Percentiles rank a stretch among this genome's conserved stretches.
These are phyloP conservation scores for Nepenthes mirabilis DNA, from an alignment of 148 eudicot genomes.

Conservation along the genomic window DNA sequence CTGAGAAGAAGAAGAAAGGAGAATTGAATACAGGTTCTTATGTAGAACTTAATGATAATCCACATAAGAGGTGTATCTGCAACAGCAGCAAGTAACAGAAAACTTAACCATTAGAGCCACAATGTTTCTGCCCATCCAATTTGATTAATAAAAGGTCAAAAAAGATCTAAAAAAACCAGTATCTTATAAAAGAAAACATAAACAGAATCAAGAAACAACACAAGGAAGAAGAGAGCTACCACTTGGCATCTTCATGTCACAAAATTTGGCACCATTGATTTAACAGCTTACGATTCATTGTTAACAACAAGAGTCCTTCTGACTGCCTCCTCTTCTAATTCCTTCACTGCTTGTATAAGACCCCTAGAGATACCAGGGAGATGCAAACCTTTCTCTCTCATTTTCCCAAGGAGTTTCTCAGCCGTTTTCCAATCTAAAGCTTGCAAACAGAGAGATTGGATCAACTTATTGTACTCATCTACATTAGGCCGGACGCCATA, in stretches of 20 bases:
- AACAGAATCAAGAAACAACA: too few species aligned
- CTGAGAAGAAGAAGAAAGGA: too few species aligned
- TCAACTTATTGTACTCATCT: conserved; percentile 75
- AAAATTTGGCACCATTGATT: not conserved
- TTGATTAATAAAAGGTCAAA: too few species aligned
- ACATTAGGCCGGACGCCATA: conserved; percentile 56
- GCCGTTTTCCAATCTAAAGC: conserved; percentile 83
- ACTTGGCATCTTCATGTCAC: not conserved
- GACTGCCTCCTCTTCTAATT: conserved; percentile 47
- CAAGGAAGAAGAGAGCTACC: not conserved
- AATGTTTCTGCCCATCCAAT: too few species aligned
- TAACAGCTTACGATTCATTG: conserved; percentile 20
- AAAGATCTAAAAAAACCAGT: too few species aligned
- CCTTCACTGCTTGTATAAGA: conserved; percentile 66
- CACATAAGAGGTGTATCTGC: too few species aligned
- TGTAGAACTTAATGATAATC: too few species aligned
- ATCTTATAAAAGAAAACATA: too few species aligned
- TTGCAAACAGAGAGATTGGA: conserved; percentile 80
- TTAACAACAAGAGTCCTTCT: conserved; percentile 6
- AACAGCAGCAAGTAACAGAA: too few species aligned
- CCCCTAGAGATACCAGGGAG: conserved; percentile 58
- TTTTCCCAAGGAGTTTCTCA: conserved; percentile 54
- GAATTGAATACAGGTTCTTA: too few species aligned
- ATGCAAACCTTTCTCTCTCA: conserved; percentile 54
- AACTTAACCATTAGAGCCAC: too few species aligned